These are phyloP conservation scores for Dissophora ornata DNA, from an alignment of 192 early-diverging fungal genomes.

Conservation along the genomic window DNA sequence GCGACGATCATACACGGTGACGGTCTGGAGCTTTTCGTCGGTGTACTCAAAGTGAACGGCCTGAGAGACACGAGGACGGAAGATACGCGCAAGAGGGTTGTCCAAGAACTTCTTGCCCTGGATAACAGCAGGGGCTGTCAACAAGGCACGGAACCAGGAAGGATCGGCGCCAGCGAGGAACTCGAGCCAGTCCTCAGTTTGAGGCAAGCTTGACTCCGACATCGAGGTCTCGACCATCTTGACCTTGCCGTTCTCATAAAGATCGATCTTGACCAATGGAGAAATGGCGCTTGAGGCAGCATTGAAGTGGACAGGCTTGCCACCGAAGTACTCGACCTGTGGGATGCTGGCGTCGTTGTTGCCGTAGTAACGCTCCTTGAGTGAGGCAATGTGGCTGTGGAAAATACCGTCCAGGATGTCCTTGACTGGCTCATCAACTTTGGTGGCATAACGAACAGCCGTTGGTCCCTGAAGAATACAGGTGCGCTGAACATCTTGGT, in stretches of 20 bases:
- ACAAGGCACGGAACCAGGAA: constrained; percentile 87
- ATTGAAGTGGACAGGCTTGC: constrained; percentile 44
- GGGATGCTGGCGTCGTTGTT: constrained; percentile 73
- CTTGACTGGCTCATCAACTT: constrained; percentile 86
- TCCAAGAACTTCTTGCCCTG: constrained; percentile 77
- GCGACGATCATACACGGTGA: constrained; percentile 67
- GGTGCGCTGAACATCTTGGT: constrained; percentile 84
- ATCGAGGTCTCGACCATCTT: constrained; percentile 65
- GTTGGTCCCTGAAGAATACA: constrained; percentile 92
- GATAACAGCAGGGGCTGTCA: constrained; percentile 81
- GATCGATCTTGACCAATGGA: constrained; percentile 57
- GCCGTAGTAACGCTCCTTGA: constrained; percentile 79
- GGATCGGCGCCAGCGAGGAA: constrained; percentile 76
- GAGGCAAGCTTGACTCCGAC: constrained; percentile 65
- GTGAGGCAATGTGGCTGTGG: constrained; percentile 76
- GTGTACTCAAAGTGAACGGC: constrained; percentile 58
- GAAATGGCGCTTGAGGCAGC: constrained; percentile 37
- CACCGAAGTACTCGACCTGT: constrained; percentile 82
- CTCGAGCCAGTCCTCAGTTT: constrained; percentile 73
- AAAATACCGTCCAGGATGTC: constrained; percentile 90
- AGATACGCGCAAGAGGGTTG: constrained; percentile 72
- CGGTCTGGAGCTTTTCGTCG: constrained; percentile 45
- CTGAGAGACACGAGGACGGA: constrained; percentile 72
- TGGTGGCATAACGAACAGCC: constrained; percentile 77
- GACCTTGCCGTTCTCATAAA: constrained; percentile 60